A percentile compares a stretch with the other conserved stretches of the same genome.
phyloP scores from a whole-genome alignment of 768 basidiomycete genomes.

The Russula vinacea region DNA sequence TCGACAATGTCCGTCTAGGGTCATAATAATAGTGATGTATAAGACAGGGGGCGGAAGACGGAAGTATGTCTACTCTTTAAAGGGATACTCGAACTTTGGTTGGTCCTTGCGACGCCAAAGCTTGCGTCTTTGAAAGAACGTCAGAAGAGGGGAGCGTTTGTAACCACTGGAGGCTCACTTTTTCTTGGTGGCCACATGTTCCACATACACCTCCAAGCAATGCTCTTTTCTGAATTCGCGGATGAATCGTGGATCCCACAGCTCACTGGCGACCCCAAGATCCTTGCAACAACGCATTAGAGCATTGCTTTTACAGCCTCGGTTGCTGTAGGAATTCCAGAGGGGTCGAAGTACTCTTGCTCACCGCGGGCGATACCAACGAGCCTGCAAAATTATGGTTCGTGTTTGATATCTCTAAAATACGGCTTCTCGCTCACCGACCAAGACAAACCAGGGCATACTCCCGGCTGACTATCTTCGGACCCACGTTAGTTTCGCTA shows the following conservation, averaged over 20 bases:
- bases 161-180: conserved; percentile 58
- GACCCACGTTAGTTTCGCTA: conserved; percentile 85
- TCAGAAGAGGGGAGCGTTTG: conserved; percentile 8
- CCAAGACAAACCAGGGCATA: conserved; percentile 94
- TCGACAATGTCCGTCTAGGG: neutral
- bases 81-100: conserved; percentile 84
- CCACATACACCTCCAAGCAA: conserved; percentile 81
- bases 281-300: conserved; percentile 98
- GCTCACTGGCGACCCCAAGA: conserved; percentile 90
- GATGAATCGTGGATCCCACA: conserved; percentile 97
- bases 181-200: conserved; percentile 81
- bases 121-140: conserved; percentile 61
- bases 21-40: conserved; percentile 1
- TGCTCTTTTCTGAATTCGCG: conserved; percentile 85
- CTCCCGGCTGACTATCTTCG: conserved; percentile 85
- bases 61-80: conserved; percentile 54
- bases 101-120: conserved; percentile 87
- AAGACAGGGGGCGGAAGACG: neutral
- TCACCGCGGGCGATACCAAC: conserved; percentile 92
- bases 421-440: conserved; percentile 52
- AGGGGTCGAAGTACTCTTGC: conserved; percentile 93
- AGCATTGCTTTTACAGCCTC: conserved; percentile 97
- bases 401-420: neutral
- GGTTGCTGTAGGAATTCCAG: conserved; percentile 86
- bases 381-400: conserved; percentile 47